These are phyloP conservation scores for Candida multigemmis DNA, from an alignment of 805 yeast genomes.

Conservation along the genomic window DNA sequence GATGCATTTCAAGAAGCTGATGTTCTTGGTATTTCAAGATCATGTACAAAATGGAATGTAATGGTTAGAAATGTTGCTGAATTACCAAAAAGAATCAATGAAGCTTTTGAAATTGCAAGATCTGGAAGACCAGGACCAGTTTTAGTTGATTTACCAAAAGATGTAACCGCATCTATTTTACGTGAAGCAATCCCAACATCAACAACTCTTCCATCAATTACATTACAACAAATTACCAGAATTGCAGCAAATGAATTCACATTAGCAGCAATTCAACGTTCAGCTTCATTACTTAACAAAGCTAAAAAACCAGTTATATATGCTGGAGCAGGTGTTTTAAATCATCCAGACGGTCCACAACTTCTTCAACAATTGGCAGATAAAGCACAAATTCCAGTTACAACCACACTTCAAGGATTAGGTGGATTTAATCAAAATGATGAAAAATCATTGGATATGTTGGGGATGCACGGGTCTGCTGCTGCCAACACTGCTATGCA, in stretches of 20 bases:
- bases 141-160: constrained; percentile 94
- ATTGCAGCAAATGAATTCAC: constrained; percentile 69
- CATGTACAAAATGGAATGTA: constrained; percentile 98
- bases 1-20: constrained; percentile 99
- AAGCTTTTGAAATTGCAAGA: constrained; percentile 95
- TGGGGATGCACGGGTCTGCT: constrained; percentile 97
- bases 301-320: constrained; percentile 87
- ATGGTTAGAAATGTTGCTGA: constrained; percentile 96
- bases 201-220: constrained; percentile 65
- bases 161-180: constrained; percentile 88
- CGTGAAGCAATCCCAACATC: constrained; percentile 78
- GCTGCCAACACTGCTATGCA: constrained; percentile 94
- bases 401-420: constrained; percentile 88
- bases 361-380: constrained; percentile 78
- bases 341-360: constrained; percentile 71
- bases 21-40: constrained; percentile 90
- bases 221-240: constrained; percentile 62
- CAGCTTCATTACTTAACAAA: constrained; percentile 69
- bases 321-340: constrained; percentile 87
- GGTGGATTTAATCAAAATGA: constrained; percentile 94
- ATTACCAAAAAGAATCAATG: constrained; percentile 90
- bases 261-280: constrained; percentile 59
- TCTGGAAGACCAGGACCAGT: constrained; percentile 98
- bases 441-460: constrained; percentile 85
- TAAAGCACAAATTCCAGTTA: constrained; percentile 88